Conservation (phyloP, 2,329 filamentous ascomycete species). For the Monosporascus sp. region DNA sequence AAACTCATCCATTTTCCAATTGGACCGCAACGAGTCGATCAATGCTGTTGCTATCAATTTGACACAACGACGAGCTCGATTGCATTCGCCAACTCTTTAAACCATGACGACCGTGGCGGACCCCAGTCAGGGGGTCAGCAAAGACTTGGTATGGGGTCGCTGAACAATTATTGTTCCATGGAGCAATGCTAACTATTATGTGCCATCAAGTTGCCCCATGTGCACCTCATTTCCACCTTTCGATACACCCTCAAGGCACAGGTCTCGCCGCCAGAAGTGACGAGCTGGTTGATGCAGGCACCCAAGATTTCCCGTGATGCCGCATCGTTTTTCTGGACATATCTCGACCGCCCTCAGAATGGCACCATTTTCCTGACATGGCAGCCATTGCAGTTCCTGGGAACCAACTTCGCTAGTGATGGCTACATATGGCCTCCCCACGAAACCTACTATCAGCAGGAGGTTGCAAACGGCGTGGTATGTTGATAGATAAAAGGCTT, state of each 20-base stretch:
- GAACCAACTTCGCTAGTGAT: conserved; percentile 77
- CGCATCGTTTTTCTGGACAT: conserved; percentile 89
- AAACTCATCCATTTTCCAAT: no score
- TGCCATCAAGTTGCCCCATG: conserved; percentile 65
- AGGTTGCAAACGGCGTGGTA: conserved; percentile 59
- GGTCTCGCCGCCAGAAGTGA: conserved; percentile 70
- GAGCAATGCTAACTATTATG: no score
- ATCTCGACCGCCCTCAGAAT: conserved; percentile 75
- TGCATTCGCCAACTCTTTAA: conserved; percentile 3
- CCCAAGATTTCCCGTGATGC: conserved; percentile 80
- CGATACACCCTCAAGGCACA: conserved; percentile 70
- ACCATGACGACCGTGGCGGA: conserved; percentile 33
- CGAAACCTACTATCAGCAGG: conserved; percentile 72
- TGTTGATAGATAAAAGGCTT: conserved; percentile 13
- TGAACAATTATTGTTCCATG: no score
- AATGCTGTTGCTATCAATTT: no score
- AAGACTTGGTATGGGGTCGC: conserved; percentile 31
- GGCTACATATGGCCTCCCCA: conserved; percentile 86
- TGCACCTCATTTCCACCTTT: conserved; percentile 82
- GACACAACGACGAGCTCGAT: conserved; percentile 2
- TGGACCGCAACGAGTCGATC: no score
- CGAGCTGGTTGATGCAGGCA: conserved; percentile 77
- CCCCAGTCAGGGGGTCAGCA: conserved; percentile 41
- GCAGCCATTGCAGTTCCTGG: conserved; percentile 71
- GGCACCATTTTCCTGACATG: conserved; percentile 81